Percentiles rank a stretch among this genome's conserved stretches.
Conservation (phyloP, 345 rosid species). For the Salix purpurea region DNA sequence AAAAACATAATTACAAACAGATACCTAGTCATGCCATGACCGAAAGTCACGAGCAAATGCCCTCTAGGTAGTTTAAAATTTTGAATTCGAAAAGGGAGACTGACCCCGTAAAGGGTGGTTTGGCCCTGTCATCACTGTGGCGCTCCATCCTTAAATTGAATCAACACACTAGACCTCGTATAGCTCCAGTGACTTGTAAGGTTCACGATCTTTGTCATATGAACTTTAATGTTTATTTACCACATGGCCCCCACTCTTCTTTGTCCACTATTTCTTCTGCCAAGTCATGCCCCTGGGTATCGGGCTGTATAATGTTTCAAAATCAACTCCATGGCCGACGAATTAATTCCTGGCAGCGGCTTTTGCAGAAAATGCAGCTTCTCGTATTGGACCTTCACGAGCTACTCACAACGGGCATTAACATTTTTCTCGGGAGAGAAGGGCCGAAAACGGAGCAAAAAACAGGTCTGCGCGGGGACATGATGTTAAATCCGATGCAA, state of each 20-base stretch:
- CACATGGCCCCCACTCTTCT: not conserved
- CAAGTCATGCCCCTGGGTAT: not conserved
- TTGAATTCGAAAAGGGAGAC: not conserved
- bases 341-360: not conserved
- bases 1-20: no score
- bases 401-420: no score
- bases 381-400: not conserved
- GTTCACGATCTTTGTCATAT: not conserved
- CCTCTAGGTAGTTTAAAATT: not conserved
- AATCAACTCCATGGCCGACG: not conserved
- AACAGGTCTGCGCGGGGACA: no score
- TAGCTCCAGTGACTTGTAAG: not conserved
- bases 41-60: not conserved
- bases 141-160: conserved; percentile 1
- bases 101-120: not conserved
- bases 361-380: not conserved
- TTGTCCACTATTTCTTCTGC: not conserved
- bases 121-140: not conserved
- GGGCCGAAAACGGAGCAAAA: no score
- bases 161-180: not conserved
- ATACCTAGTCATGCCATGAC: not conserved
- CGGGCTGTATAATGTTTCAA: not conserved
- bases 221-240: not conserved
- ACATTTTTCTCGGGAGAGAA: no score
- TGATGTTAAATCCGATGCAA: no score